A percentile compares a stretch with the other conserved stretches of the same genome.
phyloP scores from a whole-genome alignment of 306 rosid genomes.

The Vicia sativa region DNA sequence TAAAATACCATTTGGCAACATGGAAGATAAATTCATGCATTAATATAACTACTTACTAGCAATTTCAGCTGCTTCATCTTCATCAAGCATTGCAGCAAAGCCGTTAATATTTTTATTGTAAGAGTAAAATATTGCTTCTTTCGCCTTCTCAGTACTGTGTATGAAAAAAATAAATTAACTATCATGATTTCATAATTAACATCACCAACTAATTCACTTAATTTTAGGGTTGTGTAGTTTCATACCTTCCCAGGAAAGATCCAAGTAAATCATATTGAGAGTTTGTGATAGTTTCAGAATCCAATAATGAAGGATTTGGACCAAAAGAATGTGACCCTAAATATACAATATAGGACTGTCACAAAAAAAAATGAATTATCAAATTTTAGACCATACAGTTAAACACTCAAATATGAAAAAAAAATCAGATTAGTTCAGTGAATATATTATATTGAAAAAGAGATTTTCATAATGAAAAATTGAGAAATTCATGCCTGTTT shows the following conservation, averaged over 20 bases:
- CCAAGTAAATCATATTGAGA: slow-evolving; percentile 60
- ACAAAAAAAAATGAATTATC: background rate
- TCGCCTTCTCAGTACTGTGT: slow-evolving; percentile 51
- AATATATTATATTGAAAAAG: background rate
- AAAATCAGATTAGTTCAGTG: background rate
- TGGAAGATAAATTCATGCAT: background rate
- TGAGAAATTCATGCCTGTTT: slow-evolving; percentile 49
- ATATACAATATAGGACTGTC: slow-evolving; percentile 76
- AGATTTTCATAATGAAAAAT: background rate
- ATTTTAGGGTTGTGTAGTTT: background rate
- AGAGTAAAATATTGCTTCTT: slow-evolving; percentile 65
- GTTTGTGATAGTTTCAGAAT: slow-evolving; percentile 35
- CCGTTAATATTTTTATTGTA: slow-evolving; percentile 65
- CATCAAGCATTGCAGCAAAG: slow-evolving; percentile 77
- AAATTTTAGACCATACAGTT: no score
- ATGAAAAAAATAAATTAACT: background rate
- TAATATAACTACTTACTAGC: slow-evolving; percentile 46
- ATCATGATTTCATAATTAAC: background rate
- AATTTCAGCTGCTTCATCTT: slow-evolving; percentile 49
- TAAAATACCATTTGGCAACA: background rate
- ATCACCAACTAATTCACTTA: background rate
- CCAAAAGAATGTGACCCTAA: slow-evolving; percentile 59
- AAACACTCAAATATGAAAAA: background rate
- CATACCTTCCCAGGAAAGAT: slow-evolving; percentile 63
- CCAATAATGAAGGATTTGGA: slow-evolving; percentile 22